Evolutionary conservation across 768 basidiomycete genomes (phyloP), one percentile per base, ranked within the genome.

Genomic region (Termitomyces titanicus): DNA sequence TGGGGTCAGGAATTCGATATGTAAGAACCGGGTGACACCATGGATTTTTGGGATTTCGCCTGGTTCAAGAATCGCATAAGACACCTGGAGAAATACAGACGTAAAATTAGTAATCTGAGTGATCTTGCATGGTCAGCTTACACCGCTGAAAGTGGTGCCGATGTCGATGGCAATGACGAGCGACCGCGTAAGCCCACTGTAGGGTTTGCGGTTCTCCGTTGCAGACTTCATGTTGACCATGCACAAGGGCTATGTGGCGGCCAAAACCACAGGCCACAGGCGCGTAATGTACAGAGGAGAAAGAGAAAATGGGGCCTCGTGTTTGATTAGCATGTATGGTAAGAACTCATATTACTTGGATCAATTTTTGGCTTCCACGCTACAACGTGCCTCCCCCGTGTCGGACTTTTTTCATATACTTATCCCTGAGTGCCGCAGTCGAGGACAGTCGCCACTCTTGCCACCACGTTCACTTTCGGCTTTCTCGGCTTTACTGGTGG

Each of bases 81-180:
- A 92, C 2, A 86, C 79, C 78, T 79, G 52, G 39, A n/a, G 38
- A 53, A 58, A 51, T 50, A 47, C 22, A 17, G 11, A 24, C 8
- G 22, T 25, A 24, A n/a, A 31, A 49, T 45, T 47, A 53, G 46
- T 29, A 33, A 22, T 27, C 54, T 37, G 24, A 46, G 47, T 35
- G 11, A 38, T 24, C 24, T 31, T 49, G 37, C 5, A 12, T 18
- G 18, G n/a, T 17, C 13, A 48, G 62, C 72, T 64, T 68, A 85
- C 89, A 15, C 89, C 89, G 63, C 86, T 88, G 64, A 91, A 91
- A 0, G 89, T 92, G 0, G 89, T 92, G 24, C 89, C 89, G 59
- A 92, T 81, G 63, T 92, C 89, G 68, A 92, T 81, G 5, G 89
- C 89, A 62, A 92, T 78, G 58, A 86, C 88, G 51, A 92, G 79